Conservation (phyloP, 257 asterid species). For the Hygrophila difformis region DNA sequence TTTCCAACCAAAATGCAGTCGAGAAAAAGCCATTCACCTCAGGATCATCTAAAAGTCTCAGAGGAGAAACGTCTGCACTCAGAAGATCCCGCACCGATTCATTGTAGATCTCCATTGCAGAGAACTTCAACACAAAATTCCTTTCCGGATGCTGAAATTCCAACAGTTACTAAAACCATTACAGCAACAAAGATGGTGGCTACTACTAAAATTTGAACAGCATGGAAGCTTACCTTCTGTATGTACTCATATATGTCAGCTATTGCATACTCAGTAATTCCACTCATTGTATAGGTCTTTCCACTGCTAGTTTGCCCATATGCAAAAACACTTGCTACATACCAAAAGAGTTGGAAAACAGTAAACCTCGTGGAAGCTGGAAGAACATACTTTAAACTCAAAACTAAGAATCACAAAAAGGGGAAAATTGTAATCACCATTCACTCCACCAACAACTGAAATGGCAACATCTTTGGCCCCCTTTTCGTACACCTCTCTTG, state of each 20-base stretch:
- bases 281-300: constrained; percentile 91
- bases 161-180: constrained; percentile 1
- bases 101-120: constrained; percentile 93
- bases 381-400: too few relatives aligned
- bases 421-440: constrained; percentile 45
- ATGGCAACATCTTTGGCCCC: constrained; percentile 88
- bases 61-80: constrained; percentile 53
- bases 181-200: neutral
- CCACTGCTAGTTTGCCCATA: constrained; percentile 99
- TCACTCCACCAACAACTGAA: constrained; percentile 75
- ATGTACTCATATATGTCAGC: constrained; percentile 72
- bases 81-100: constrained; percentile 95
- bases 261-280: constrained; percentile 81
- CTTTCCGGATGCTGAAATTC: constrained; percentile 69
- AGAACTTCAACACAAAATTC: constrained; percentile 63
- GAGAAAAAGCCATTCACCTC: constrained; percentile 43
- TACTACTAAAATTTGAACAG: neutral
- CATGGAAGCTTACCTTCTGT: constrained; percentile 41
- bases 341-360: neutral
- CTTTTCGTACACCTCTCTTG: constrained; percentile 81
- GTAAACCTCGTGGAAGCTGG: too few relatives aligned
- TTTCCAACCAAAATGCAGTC: neutral
- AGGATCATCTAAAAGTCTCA: constrained; percentile 88
- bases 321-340: constrained; percentile 85
- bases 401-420: neutral